Evolutionary conservation across 768 basidiomycete genomes (phyloP).

Genomic region (Gloeophyllum trabeum): DNA sequence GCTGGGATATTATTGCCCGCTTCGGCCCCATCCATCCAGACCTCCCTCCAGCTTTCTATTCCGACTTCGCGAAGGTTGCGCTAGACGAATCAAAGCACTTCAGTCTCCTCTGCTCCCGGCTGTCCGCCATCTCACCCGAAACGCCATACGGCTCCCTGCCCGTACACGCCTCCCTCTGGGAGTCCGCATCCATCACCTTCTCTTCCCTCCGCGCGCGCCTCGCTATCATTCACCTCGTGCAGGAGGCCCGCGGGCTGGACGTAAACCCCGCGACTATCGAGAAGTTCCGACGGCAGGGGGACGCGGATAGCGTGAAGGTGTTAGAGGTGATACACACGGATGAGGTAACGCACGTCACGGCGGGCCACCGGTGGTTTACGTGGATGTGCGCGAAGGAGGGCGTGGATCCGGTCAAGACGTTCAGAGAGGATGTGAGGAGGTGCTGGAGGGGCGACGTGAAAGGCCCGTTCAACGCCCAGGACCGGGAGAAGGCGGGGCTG

Average conservation of each 20-base stretch:
- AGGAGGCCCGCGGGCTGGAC: slow-evolving; percentile 77
- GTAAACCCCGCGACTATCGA: slow-evolving; percentile 76
- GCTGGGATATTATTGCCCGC: slow-evolving; percentile 78
- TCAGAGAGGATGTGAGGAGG: slow-evolving; percentile 55
- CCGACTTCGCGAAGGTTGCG: slow-evolving; percentile 77
- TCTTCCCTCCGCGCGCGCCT: slow-evolving; percentile 51
- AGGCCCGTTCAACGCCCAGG: slow-evolving; percentile 75
- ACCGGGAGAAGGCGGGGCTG: slow-evolving; percentile 65
- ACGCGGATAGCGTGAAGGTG: slow-evolving; percentile 50
- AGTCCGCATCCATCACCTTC: slow-evolving; percentile 59
- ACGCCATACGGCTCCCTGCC: slow-evolving; percentile 63
- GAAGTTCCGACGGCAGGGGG: slow-evolving; percentile 55
- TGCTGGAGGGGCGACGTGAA: slow-evolving; percentile 68
- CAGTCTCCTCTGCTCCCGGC: slow-evolving; percentile 51
- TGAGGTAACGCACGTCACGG: slow-evolving; percentile 73
- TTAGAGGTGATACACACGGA: slow-evolving; percentile 73
- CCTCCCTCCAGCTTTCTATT: slow-evolving; percentile 66
- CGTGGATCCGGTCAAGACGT: slow-evolving; percentile 50
- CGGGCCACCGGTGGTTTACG: slow-evolving; percentile 77
- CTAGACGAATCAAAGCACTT: slow-evolving; percentile 85
- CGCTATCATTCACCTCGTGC: slow-evolving; percentile 78
- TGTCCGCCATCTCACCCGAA: slow-evolving; percentile 47
- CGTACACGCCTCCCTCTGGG: slow-evolving; percentile 75
- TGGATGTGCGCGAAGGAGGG: slow-evolving; percentile 53
- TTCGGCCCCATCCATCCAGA: slow-evolving; percentile 50